phyloP scores from a whole-genome alignment of 129 eudicot species.

The Chrysanthemum lavandulifolium region DNA sequence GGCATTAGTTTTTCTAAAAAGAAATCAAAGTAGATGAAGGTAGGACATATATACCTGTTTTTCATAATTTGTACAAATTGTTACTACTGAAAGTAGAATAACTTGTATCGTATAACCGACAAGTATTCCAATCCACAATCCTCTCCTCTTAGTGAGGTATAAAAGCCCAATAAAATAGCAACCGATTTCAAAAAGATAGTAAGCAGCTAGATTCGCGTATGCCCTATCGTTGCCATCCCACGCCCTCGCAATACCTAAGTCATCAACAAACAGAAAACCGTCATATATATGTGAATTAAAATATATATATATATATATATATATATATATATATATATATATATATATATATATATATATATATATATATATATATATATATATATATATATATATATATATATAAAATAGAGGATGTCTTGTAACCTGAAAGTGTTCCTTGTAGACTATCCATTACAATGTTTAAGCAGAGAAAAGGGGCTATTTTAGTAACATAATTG shows the following conservation, averaged over 20 bases:
- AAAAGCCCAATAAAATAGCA: neutral
- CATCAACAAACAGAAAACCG: neutral
- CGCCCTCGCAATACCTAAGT: neutral
- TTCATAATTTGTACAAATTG: conserved; percentile 1
- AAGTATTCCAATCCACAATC: neutral
- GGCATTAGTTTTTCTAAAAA: too few species aligned
- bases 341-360: too few species aligned
- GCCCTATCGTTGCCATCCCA: conserved; percentile 5
- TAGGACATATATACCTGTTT: neutral
- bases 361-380: too few species aligned
- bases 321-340: too few species aligned
- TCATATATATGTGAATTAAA: neutral
- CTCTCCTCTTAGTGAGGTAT: neutral
- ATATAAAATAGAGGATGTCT: neutral
- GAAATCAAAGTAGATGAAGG: neutral
- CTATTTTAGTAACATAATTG: neutral
- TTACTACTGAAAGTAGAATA: conserved; percentile 1
- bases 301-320: too few species aligned
- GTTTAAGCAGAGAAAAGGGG: conserved; percentile 6
- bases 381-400: too few species aligned
- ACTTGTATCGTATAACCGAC: neutral
- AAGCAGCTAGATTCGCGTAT: neutral
- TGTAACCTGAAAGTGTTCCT: conserved; percentile 3
- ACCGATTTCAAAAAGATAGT: neutral
- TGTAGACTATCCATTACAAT: conserved; percentile 11